Evolutionary conservation across 2,329 filamentous ascomycete species (phyloP).

Genomic region (Aaosphaeria arxii): DNA sequence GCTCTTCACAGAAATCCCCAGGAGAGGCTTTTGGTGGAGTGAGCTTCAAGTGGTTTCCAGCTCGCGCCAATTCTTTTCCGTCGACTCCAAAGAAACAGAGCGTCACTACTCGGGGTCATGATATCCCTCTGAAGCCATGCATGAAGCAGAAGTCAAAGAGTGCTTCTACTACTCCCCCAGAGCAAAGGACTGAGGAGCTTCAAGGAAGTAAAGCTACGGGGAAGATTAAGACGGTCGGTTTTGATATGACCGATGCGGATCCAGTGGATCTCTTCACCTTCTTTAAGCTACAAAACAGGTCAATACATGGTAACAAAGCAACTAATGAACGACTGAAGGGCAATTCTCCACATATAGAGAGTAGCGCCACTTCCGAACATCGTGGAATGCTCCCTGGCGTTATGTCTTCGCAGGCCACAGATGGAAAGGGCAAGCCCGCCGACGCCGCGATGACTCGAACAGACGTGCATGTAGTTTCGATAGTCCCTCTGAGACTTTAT

Average conservation of each 20-base stretch:
- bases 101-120: neutral
- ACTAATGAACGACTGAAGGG: neutral
- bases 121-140: conserved; percentile 22
- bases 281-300: neutral
- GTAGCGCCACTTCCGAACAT: neutral
- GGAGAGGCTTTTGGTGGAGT: too few relatives aligned
- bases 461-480: conserved; percentile 33
- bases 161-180: conserved; percentile 12
- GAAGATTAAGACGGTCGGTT: conserved; percentile 29
- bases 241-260: conserved; percentile 11
- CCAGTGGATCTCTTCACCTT: neutral
- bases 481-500: conserved; percentile 12
- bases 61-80: conserved; percentile 4
- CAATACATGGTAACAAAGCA: neutral
- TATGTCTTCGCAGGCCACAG: conserved; percentile 8
- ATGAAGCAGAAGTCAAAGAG: conserved; percentile 25
- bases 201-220: conserved; percentile 7
- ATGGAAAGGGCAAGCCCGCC: conserved; percentile 19
- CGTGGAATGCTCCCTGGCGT: neutral
- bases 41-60: conserved; percentile 8
- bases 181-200: neutral
- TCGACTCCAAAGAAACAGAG: conserved; percentile 2
- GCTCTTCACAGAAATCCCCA: too few relatives aligned
- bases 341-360: neutral
- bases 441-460: conserved; percentile 28